Percentiles rank a stretch among this genome's conserved stretches.
Conservation (phyloP, 768 basidiomycete genomes). For the Candolleomyces eurysporus region DNA sequence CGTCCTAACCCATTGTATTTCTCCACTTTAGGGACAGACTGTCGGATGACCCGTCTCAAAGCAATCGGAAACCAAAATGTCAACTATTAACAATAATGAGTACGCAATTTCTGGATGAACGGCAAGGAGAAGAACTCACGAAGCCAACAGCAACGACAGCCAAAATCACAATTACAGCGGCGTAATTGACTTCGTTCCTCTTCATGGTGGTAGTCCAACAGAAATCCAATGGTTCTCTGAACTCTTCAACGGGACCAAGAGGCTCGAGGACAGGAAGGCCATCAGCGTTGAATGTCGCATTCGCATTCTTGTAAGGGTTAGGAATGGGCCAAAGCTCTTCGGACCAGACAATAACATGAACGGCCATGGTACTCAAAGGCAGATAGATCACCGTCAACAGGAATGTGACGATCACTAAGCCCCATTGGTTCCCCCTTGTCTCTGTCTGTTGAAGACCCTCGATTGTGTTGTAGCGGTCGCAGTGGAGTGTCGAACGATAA, state of each 20-base stretch:
- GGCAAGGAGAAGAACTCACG: constrained; percentile 35
- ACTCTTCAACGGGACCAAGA: constrained; percentile 55
- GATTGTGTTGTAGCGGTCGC: constrained; percentile 44
- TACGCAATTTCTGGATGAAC: neutral
- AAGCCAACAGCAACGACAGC: constrained; percentile 48
- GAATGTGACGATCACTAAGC: constrained; percentile 61
- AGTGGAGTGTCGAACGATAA: constrained; percentile 44
- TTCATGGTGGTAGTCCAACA: constrained; percentile 82
- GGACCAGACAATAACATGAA: constrained; percentile 77
- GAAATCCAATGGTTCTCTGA: constrained; percentile 63
- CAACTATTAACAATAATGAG: too few relatives aligned
- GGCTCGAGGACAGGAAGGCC: constrained; percentile 45
- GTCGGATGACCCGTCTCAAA: constrained; percentile 52
- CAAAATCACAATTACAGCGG: constrained; percentile 59
- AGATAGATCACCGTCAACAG: constrained; percentile 68
- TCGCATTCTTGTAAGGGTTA: constrained; percentile 65
- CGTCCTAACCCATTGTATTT: constrained; percentile 71
- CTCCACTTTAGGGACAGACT: constrained; percentile 64
- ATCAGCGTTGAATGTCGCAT: constrained; percentile 24
- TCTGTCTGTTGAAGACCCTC: constrained; percentile 55
- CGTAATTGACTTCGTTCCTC: constrained; percentile 65
- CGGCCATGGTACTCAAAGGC: constrained; percentile 73
- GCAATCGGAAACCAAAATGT: constrained; percentile 75
- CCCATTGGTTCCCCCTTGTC: constrained; percentile 44
- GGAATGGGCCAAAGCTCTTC: constrained; percentile 71